These are phyloP conservation scores for Pseudocercospora fuligena DNA, from an alignment of 2,329 filamentous ascomycete genomes.

Conservation along the genomic window DNA sequence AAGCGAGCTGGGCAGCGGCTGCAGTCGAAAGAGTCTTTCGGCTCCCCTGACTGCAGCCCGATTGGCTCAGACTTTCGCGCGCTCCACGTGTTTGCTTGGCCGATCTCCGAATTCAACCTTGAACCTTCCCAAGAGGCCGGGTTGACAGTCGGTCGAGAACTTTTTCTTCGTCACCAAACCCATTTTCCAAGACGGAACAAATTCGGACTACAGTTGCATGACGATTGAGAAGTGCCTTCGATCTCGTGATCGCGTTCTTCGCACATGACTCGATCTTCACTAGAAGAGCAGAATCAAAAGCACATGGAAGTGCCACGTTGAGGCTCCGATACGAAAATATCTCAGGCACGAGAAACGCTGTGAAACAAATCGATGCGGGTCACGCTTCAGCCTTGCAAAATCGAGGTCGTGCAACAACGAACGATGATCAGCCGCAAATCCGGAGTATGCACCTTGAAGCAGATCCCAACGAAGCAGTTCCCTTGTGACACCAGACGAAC, in stretches of 20 bases:
- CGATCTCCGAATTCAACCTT: not conserved
- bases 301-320: not conserved
- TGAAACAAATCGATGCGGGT: not conserved
- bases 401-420: not conserved
- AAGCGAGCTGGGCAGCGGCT: conserved; percentile 1
- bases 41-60: not conserved
- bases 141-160: not conserved
- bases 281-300: not conserved
- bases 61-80: conserved; percentile 1
- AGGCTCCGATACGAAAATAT: not conserved
- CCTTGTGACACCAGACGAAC: not conserved
- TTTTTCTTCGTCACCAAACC: not conserved
- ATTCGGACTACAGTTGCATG: not conserved
- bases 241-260: too few species aligned
- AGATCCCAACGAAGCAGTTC: conserved; percentile 3
- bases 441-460: not conserved
- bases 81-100: conserved; percentile 6
- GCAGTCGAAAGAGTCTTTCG: not conserved
- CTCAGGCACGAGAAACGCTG: not conserved
- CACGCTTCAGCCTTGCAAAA: not conserved
- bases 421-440: conserved; percentile 1
- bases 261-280: not conserved
- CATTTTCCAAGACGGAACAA: not conserved
- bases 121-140: not conserved
- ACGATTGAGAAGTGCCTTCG: not conserved